Evolutionary conservation across 108 stramenopile genomes (phyloP), one percentile per base, ranked within the genome.

Genomic region (Cylindrotheca closterium): DNA sequence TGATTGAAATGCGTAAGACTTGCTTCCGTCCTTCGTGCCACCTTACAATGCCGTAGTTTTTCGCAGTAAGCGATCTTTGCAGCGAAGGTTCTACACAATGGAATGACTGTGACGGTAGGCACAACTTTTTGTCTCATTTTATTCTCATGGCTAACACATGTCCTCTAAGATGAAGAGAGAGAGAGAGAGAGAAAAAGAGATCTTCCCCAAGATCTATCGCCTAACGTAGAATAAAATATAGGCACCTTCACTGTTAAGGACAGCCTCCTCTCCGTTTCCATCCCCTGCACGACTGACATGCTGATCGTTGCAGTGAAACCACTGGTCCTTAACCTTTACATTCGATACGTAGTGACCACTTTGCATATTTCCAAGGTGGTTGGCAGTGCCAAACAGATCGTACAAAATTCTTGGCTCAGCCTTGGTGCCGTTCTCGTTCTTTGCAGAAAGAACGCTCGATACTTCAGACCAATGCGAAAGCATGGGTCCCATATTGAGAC

Each of bases 251-350:
- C 63, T 70, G 17, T 68, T 65, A 55, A 85, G 33, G 1, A 92
- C 90, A 51, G 67, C 51, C 25, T 70, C 79, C n/a, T 76, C 84
- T 24, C 47, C 51, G n/a, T 73, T 73, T 32, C 64, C 65, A 22
- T 67, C 71, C 33, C 67, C 58, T 12, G 78, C 66, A 52, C 52
- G 57, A 30, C 58, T 65, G 12, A 85, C 69, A 31, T 78, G 68
- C 8, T 74, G 74, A 77, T 93, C 91, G 53, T 93, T 86, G 75
- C 84, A 86, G 31, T 74, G 67, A 69, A 78, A 93, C 91, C 91
- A 93, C 17, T 67, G 70, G 28, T 84, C 60, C 0, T 70, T 68
- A n/a, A 87, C 79, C 55, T 87, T 85, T 8, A 93, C 85, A 58
- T 88, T 79, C 2, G 80, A 56, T 2, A 75, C 68, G 33, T 81